Evolutionary conservation across 306 rosid species (phyloP).

Genomic region (Vigna unguiculata): DNA sequence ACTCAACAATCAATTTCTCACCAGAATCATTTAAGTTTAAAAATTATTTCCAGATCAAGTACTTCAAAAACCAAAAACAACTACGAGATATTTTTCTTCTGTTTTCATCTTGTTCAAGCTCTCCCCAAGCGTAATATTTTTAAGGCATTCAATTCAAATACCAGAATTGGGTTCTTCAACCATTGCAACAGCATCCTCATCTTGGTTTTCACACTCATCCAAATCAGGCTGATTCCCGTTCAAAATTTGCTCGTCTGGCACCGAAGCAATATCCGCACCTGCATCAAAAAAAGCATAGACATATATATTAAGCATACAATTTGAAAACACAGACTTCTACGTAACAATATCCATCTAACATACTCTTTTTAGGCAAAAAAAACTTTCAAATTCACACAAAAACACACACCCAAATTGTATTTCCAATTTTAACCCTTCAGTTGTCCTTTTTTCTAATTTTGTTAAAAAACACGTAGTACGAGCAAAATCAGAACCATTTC

Average conservation of each 20-base stretch:
- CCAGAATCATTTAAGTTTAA: neutral
- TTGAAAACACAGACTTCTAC: neutral
- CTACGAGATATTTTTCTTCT: neutral
- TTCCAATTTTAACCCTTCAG: neutral
- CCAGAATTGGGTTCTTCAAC: slow-evolving; percentile 86
- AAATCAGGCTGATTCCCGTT: slow-evolving; percentile 77
- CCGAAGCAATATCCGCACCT: slow-evolving; percentile 63
- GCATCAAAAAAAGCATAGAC: slow-evolving; percentile 39
- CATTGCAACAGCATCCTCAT: slow-evolving; percentile 86
- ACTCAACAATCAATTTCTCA: neutral
- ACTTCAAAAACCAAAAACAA: neutral
- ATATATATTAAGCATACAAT: neutral
- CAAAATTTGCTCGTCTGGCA: slow-evolving; percentile 87
- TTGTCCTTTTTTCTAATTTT: neutral
- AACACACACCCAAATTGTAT: neutral
- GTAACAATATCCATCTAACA: slow-evolving; percentile 26
- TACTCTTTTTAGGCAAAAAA: neutral
- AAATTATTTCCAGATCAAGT: neutral
- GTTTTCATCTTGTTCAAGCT: neutral
- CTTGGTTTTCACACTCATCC: slow-evolving; percentile 85
- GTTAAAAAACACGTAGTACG: neutral
- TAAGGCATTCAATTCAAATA: slow-evolving; percentile 31
- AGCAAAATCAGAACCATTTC: neutral
- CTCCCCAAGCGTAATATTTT: neutral
- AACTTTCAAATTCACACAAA: slow-evolving; percentile 3